Percentiles rank a stretch among this genome's conserved stretches.
Evolutionary conservation across 148 eudicot species (phyloP).

Genomic region (Rhododendron vialii): DNA sequence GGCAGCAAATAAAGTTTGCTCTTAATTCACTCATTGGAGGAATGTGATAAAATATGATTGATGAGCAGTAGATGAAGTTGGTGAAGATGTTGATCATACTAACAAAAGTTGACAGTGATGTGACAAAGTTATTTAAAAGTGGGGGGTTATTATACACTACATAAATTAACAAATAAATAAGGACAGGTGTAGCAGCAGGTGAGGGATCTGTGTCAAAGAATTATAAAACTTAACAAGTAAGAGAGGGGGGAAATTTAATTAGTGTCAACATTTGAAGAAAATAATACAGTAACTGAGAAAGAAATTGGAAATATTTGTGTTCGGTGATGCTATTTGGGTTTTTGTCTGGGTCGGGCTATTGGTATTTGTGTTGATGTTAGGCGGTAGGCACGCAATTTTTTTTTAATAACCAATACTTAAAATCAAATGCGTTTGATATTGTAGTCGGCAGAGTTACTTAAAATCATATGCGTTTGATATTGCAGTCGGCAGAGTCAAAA

Average conservation of each 20-base stretch:
- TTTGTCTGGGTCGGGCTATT: neutral
- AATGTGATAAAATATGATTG: neutral
- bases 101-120: neutral
- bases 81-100: neutral
- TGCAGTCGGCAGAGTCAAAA: too few relatives aligned
- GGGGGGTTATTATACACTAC: neutral
- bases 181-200: slow-evolving; percentile 9
- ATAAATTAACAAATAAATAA: neutral
- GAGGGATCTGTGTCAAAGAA: neutral
- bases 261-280: neutral
- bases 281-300: neutral
- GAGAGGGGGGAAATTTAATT: neutral
- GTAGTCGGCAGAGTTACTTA: too few relatives aligned
- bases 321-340: neutral
- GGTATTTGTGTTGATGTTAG: neutral
- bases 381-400: neutral
- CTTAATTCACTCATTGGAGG: neutral
- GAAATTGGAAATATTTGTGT: neutral
- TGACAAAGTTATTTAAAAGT: neutral
- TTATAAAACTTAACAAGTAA: too few relatives aligned
- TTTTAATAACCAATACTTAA: too few relatives aligned
- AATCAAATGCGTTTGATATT: too few relatives aligned
- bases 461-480: too few relatives aligned
- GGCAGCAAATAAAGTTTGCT: neutral
- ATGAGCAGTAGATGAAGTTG: neutral